phyloP scores from a whole-genome alignment of 305 asterid genomes.

The Solanum hybrid region DNA sequence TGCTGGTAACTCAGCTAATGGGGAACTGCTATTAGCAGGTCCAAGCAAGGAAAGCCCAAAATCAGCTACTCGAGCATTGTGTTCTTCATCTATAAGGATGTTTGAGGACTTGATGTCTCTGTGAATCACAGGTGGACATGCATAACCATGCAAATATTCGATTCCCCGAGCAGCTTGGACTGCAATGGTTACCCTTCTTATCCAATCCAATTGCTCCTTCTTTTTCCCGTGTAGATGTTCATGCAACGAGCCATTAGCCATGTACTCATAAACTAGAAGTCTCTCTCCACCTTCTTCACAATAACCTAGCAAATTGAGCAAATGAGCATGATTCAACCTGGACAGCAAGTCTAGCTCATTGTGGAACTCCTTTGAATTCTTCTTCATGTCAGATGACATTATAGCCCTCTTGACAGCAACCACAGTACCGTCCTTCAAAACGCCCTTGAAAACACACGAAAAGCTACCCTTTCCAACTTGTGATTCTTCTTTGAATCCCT shows the following conservation, averaged over 20 bases:
- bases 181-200: slow-evolving; percentile 64
- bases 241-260: slow-evolving; percentile 76
- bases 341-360: slow-evolving; percentile 72
- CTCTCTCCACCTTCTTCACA: slow-evolving; percentile 72
- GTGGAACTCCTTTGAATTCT: slow-evolving; percentile 59
- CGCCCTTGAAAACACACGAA: slow-evolving; percentile 68
- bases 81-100: slow-evolving; percentile 75
- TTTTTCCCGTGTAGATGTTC: slow-evolving; percentile 55
- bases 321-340: slow-evolving; percentile 63
- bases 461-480: slow-evolving; percentile 72
- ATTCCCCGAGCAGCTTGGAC: slow-evolving; percentile 83
- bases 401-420: slow-evolving; percentile 72
- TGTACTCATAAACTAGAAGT: slow-evolving; percentile 68
- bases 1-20: slow-evolving; percentile 72
- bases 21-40: slow-evolving; percentile 67
- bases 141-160: slow-evolving; percentile 74
- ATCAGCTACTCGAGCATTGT: slow-evolving; percentile 76
- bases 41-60: slow-evolving; percentile 70
- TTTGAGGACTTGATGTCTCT: slow-evolving; percentile 74
- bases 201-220: slow-evolving; percentile 59
- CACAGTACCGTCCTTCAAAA: slow-evolving; percentile 51
- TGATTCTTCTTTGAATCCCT: slow-evolving; percentile 55
- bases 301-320: slow-evolving; percentile 63
- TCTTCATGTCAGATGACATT: slow-evolving; percentile 49
- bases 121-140: slow-evolving; percentile 82